Conservation (phyloP, 1,284 basidiomycete species). For the Anthracocystis walkeri region DNA sequence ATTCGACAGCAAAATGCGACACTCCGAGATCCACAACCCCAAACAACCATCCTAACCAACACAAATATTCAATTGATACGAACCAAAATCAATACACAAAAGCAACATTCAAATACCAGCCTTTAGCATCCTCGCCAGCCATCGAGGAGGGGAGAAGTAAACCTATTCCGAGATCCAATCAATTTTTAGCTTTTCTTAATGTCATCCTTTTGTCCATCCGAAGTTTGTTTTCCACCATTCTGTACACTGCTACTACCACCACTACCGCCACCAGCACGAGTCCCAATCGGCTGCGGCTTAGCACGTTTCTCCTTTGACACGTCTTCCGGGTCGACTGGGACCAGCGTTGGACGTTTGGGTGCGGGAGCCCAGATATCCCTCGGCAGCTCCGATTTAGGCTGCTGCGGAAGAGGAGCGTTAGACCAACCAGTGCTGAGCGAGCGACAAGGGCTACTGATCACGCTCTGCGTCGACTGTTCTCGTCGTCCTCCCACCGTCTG, state of each 20-base stretch:
- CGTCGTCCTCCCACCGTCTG: not conserved
- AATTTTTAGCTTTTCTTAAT: not conserved
- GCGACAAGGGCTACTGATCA: not conserved
- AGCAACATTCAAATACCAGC: not conserved
- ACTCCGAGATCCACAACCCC: not conserved
- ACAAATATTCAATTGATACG: not conserved
- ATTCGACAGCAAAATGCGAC: too few relatives aligned
- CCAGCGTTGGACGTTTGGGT: slow-evolving; percentile 24
- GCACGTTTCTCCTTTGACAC: slow-evolving; percentile 29
- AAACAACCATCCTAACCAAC: too few relatives aligned
- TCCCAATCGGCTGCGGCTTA: slow-evolving; percentile 46
- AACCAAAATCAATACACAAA: not conserved
- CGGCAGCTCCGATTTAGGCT: slow-evolving; percentile 5
- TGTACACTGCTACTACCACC: not conserved
- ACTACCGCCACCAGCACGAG: slow-evolving; percentile 10
- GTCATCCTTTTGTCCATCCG: slow-evolving; percentile 26
- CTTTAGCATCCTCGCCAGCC: too few relatives aligned
- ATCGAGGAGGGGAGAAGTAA: slow-evolving; percentile 4
- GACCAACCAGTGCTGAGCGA: slow-evolving; percentile 7
- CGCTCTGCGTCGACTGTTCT: not conserved
- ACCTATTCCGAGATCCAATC: slow-evolving; percentile 28
- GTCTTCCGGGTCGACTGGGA: slow-evolving; percentile 36
- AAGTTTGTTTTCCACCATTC: slow-evolving; percentile 19
- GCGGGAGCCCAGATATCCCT: slow-evolving; percentile 47
- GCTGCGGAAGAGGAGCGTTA: not conserved